Conservation (phyloP, 2,329 filamentous ascomycete species). For the Neofusicoccum parvum region DNA sequence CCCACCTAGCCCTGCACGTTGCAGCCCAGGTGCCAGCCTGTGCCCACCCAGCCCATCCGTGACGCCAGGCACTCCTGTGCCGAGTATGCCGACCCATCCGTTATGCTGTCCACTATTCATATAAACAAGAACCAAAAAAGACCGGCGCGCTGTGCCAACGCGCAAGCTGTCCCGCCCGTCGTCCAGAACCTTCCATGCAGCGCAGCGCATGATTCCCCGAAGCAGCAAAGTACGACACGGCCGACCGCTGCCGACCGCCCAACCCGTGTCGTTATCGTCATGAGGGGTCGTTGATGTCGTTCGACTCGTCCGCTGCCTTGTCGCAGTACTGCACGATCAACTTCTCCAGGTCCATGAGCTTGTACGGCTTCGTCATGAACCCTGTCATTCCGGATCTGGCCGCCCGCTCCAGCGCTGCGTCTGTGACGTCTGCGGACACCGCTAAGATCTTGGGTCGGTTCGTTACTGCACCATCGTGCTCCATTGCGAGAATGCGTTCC, state of each 20-base stretch:
- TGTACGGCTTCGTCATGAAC: slow-evolving; percentile 70
- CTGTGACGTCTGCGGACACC: slow-evolving; percentile 68
- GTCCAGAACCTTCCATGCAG: slow-evolving; percentile 4
- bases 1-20: neutral
- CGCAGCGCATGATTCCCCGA: neutral
- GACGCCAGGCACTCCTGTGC: slow-evolving; percentile 13
- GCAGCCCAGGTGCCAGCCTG: neutral
- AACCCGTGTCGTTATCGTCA: neutral
- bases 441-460: slow-evolving; percentile 55
- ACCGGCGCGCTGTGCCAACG: neutral
- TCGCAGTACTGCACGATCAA: slow-evolving; percentile 56
- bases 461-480: slow-evolving; percentile 39
- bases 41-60: neutral
- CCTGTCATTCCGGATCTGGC: slow-evolving; percentile 67
- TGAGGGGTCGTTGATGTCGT: neutral
- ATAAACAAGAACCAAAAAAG: slow-evolving; percentile 9
- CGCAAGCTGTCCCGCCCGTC: neutral
- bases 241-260: no score
- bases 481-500: slow-evolving; percentile 60
- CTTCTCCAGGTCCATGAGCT: slow-evolving; percentile 62
- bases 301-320: slow-evolving; percentile 17
- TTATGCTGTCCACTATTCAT: neutral
- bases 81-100: slow-evolving; percentile 16
- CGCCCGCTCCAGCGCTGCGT: slow-evolving; percentile 62
- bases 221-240: neutral